Base-by-base conservation (phyloP, 805 yeast species). In the Sugiyamaella lignohabitans region DNA sequence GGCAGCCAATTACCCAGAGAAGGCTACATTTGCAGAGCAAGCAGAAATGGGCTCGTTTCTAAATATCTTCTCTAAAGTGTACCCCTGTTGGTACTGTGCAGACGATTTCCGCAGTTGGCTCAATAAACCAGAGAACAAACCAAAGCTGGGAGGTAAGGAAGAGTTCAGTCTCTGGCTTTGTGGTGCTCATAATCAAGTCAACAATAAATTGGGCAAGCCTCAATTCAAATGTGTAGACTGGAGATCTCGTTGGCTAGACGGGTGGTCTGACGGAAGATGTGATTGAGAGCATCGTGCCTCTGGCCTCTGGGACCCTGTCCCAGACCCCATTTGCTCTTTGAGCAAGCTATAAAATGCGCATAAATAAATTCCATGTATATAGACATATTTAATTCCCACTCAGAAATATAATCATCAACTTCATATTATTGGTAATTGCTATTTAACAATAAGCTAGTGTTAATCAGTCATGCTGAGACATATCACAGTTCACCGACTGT, bases 31-130 rank as follows among this genome's bases (percentile, higher is more conserved):
- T 2, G 66, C 67, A 21, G 79, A 88, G 55, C 89, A 89, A 65
- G 55, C 63, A 3, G 95, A 87, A 51, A 76, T 91, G 80, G 69
- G 66, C 41, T 75, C 77, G 42, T 89, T 93, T 54, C 61, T 93
- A 43, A 67, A 67, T 2, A 67, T 85, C 2, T 87, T 93, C 59
- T 79, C 93, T 2, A 78, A 79, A 50, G 71, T 91, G 27, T 93
- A 91, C 60, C 98, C 98, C 2, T 91, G 98, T 64, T 82, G 89
- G 84, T 80, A 79, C 69, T 91, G 98, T 68, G 96, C 95, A 0
- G 75, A 76, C 30, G 98, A 91, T 61, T 87, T 93, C 65, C 73
- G 78, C 45, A 63, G 65, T 24, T 87, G 84, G 63, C 70, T 87
- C 22, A 59, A 60, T 5, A 68, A 64, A 44, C 63, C 72, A 36